Conservation (phyloP, 1,284 basidiomycete species). For the Cutaneotrichosporon dermatis region DNA sequence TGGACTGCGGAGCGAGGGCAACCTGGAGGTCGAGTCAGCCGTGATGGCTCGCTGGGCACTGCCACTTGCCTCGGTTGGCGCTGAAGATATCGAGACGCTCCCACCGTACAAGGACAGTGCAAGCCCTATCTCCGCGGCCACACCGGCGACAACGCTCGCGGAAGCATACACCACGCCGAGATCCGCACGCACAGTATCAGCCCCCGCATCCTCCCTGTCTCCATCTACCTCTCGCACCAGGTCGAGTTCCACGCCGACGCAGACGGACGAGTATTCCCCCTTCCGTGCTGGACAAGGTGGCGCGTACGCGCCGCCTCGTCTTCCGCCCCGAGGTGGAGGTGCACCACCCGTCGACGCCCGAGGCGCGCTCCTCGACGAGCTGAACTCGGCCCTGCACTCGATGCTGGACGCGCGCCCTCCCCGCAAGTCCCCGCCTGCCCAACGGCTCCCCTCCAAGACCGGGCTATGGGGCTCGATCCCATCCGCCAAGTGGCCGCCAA, state of each 20-base stretch:
- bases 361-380: constrained; percentile 62
- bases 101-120: background rate
- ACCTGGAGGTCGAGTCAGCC: constrained; percentile 56
- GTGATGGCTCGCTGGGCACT: constrained; percentile 66
- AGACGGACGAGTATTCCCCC: constrained; percentile 73
- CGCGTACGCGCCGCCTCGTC: constrained; percentile 60
- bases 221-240: constrained; percentile 74
- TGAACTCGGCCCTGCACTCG: constrained; percentile 65
- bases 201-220: constrained; percentile 59
- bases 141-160: constrained; percentile 29
- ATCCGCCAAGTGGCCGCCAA: constrained; percentile 39
- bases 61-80: constrained; percentile 51
- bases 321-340: constrained; percentile 68
- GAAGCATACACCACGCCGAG: constrained; percentile 70
- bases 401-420: constrained; percentile 56
- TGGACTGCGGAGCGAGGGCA: constrained; percentile 29
- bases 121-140: background rate
- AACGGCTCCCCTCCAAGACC: constrained; percentile 55
- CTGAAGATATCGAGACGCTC: constrained; percentile 43
- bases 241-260: constrained; percentile 64
- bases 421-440: constrained; percentile 68
- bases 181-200: constrained; percentile 65
- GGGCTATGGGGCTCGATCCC: constrained; percentile 33
- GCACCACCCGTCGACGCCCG: constrained; percentile 43
- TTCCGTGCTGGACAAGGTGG: constrained; percentile 64